Conservation (phyloP, 2,329 filamentous ascomycete genomes). For the Cercospora zeae-maydis region DNA sequence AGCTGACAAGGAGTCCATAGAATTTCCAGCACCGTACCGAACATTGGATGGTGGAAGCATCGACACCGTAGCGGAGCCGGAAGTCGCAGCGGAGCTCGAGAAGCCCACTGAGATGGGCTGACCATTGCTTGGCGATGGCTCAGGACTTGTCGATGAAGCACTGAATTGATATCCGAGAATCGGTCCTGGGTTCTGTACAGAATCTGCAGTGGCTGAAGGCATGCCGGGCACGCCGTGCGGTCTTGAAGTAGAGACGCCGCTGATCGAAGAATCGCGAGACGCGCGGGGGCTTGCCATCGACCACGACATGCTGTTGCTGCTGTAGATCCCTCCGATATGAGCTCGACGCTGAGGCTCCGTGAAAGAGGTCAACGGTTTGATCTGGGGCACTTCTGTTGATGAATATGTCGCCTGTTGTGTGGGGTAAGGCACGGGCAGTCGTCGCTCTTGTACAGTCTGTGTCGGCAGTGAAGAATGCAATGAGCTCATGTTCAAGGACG, state of each 20-base stretch:
- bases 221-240: constrained; percentile 13
- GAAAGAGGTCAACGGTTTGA: constrained; percentile 27
- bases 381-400: constrained; percentile 24
- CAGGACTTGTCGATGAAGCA: constrained; percentile 25
- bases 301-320: constrained; percentile 34
- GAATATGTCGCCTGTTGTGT: constrained; percentile 21
- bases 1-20: constrained; percentile 14
- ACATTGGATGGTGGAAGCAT: constrained; percentile 27
- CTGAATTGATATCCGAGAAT: constrained; percentile 33
- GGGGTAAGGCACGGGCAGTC: constrained; percentile 33
- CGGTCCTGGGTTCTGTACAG: constrained; percentile 9
- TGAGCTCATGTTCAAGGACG: constrained; percentile 36
- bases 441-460: constrained; percentile 33
- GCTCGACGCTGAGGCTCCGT: constrained; percentile 24
- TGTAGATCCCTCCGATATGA: constrained; percentile 32
- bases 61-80: constrained; percentile 15
- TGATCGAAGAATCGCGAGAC: constrained; percentile 17
- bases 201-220: constrained; percentile 12
- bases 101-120: constrained; percentile 23
- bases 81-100: constrained; percentile 19
- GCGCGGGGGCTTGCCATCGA: constrained; percentile 19
- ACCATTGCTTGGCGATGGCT: constrained; percentile 26
- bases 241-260: not conserved
- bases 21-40: constrained; percentile 15
- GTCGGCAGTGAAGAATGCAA: constrained; percentile 35